phyloP scores from a whole-genome alignment of 1,284 basidiomycete species.

The Gymnopus androsaceus region DNA sequence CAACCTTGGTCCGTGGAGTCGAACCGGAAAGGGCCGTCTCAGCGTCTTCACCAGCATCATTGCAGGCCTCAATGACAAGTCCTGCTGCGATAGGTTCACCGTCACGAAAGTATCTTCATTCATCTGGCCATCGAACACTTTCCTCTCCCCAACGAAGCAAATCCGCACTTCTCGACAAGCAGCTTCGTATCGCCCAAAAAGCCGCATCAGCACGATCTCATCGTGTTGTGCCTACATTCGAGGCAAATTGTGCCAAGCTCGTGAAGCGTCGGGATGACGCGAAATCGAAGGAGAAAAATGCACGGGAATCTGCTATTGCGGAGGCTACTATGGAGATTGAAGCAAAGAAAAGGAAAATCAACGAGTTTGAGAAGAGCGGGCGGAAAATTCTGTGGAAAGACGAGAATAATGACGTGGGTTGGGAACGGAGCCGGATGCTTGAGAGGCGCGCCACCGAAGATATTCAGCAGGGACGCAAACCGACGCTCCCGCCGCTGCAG shows the following conservation, averaged over 20 bases:
- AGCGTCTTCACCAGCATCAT: too few species aligned
- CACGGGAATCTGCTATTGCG: not conserved
- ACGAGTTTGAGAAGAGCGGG: slow-evolving; percentile 3
- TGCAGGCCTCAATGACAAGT: not conserved
- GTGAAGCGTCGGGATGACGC: not conserved
- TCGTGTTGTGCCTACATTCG: not conserved
- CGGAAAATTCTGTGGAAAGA: not conserved
- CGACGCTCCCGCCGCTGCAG: slow-evolving; percentile 9
- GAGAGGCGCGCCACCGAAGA: slow-evolving; percentile 9
- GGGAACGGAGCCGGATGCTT: slow-evolving; percentile 11
- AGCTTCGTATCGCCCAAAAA: not conserved
- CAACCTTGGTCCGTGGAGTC: too few species aligned
- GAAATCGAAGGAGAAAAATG: slow-evolving; percentile 1
- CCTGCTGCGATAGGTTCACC: not conserved
- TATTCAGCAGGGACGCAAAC: slow-evolving; percentile 9
- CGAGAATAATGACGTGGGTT: not conserved
- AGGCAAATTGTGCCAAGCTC: slow-evolving; percentile 1
- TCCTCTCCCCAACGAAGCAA: not conserved
- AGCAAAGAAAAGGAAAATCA: not conserved
- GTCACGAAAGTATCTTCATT: not conserved
- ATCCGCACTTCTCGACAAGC: slow-evolving; percentile 3
- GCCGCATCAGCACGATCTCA: not conserved
- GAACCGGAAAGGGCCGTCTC: too few species aligned
- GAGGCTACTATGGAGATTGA: too few species aligned
- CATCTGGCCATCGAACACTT: not conserved